Evolutionary conservation across 2,329 filamentous ascomycete genomes (phyloP), one percentile per base, ranked within the genome.

Genomic region (Pestalotiopsis sp.): DNA sequence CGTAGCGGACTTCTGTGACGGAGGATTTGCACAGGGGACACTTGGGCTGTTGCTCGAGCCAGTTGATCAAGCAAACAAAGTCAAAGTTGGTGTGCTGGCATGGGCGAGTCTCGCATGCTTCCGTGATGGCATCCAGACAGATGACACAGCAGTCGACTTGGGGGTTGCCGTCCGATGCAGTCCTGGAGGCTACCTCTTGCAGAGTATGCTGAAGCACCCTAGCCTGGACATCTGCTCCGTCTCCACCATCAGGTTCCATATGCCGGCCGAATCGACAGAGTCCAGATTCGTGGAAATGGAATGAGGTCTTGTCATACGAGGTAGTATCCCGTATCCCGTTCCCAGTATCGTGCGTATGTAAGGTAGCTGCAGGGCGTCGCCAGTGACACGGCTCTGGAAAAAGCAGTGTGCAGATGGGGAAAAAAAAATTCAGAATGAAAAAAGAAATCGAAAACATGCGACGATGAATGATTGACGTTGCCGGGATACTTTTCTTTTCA

Each of bases 61-160:
- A 98, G 80, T 87, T 94, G 25, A 91, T 81, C 5, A 97, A 87
- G 79, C 95, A 98, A 13, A 94, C 79, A 76, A 94, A 97, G 83
- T 98, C 94, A 78, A 97, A 97, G 73, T 90, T 89, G 68, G 84
- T 82, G 82, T 98, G 95, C 57, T 88, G 86, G 83, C 95, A 98
- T 7, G 95, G 94, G 23, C 87, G 82, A 7, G 93, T 89, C 65
- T 91, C 84, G 71, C 92, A 94, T 66, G 88, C 82, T 74, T 96
- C 93, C 11, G 89, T 89, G 75, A 97, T 85, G 66, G 82, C 77
- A 68, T 95, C 92, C 70, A 98, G 89, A 79, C 95, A 98, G 79
- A 98, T 96, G 71, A 97, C 94, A 79, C 95, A 98, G 76, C 86
- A 89, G 71, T 86, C 82, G 65, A 78, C 76, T 69, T 78, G 69